phyloP scores from a whole-genome alignment of 2,329 filamentous ascomycete species.

The Neocatenulostroma microsporum region DNA sequence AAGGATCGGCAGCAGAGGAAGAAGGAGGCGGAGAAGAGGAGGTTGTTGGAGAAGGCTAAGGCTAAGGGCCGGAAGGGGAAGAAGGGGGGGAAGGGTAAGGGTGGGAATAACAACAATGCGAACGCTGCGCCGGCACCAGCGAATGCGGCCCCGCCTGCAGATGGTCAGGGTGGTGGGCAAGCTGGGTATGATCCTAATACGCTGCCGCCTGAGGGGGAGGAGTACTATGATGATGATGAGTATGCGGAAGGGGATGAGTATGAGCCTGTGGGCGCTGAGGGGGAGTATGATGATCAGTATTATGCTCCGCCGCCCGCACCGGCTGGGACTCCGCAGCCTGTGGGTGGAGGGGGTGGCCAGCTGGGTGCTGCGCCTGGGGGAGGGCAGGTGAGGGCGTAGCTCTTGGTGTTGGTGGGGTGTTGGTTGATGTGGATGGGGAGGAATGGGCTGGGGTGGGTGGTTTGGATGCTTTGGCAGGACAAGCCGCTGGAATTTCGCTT shows the following conservation, averaged over 20 bases:
- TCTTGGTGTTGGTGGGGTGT: too few relatives aligned
- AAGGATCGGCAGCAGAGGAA: constrained; percentile 82
- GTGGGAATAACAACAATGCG: constrained; percentile 8
- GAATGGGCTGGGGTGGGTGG: too few relatives aligned
- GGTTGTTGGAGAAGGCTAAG: constrained; percentile 85
- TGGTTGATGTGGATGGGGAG: too few relatives aligned
- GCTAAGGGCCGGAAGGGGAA: constrained; percentile 85
- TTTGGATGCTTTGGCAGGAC: too few relatives aligned
- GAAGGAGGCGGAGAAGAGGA: constrained; percentile 74
- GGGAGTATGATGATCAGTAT: constrained; percentile 4
- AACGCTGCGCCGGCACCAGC: neutral
- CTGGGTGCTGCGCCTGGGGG: too few relatives aligned
- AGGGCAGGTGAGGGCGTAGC: too few relatives aligned
- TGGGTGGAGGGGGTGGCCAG: too few relatives aligned
- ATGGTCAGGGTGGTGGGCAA: neutral
- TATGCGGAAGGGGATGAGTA: constrained; percentile 24
- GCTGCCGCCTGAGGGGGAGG: constrained; percentile 16
- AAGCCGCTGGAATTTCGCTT: too few relatives aligned
- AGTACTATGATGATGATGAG: constrained; percentile 25
- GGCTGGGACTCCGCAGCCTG: neutral
- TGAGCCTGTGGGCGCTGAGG: neutral
- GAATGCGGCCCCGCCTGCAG: neutral
- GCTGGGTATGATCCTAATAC: neutral
- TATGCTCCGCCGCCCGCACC: constrained; percentile 3
- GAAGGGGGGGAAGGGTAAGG: constrained; percentile 60